Conservation (phyloP, 2,329 filamentous ascomycete species). For the Atkinsonella texensis region DNA sequence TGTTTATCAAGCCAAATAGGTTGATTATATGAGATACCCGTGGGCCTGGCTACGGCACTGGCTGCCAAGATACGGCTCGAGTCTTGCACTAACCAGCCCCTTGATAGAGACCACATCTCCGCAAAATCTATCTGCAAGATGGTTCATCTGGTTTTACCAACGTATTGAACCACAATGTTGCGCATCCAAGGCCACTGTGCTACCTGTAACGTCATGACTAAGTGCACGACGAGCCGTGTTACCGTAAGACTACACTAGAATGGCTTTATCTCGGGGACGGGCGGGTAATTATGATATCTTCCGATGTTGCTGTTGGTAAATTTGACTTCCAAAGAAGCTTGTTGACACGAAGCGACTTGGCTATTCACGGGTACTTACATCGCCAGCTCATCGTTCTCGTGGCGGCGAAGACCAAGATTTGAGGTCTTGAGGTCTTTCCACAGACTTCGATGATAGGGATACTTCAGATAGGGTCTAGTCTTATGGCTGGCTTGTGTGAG, state of each 20-base stretch:
- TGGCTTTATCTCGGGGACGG: neutral
- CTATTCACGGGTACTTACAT: slow-evolving; percentile 2
- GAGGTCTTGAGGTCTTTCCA: neutral
- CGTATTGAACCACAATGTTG: neutral
- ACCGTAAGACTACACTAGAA: neutral
- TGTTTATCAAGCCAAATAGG: no score
- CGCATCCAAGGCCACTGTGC: neutral
- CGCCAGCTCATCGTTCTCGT: slow-evolving; percentile 4
- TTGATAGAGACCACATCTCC: neutral
- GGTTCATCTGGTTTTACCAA: neutral
- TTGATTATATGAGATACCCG: no score
- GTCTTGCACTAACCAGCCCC: neutral
- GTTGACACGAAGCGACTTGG: neutral
- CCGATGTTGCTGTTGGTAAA: neutral
- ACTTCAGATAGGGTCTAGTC: neutral
- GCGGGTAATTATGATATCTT: neutral
- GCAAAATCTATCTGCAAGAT: neutral
- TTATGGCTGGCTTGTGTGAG: neutral
- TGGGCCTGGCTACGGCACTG: no score
- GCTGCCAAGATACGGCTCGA: neutral
- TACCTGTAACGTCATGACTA: slow-evolving; percentile 1
- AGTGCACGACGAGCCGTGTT: neutral
- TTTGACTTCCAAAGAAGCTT: neutral
- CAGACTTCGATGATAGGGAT: neutral
- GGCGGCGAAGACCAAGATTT: neutral